These are phyloP conservation scores for Allantophomopsis lycopodina DNA, from an alignment of 2,329 filamentous ascomycete species.

Conservation along the genomic window DNA sequence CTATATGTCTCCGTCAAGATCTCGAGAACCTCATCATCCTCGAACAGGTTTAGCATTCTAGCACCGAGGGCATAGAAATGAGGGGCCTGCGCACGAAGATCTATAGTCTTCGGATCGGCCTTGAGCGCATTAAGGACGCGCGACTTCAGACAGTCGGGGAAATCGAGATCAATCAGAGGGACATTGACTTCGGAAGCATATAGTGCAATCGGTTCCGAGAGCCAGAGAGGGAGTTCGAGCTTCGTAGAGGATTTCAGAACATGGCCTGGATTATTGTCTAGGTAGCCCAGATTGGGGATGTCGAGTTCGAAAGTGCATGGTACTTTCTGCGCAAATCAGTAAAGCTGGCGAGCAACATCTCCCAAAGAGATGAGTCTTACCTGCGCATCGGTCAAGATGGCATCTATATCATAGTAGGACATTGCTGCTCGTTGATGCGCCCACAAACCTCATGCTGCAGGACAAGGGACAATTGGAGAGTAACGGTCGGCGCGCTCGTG, in stretches of 20 bases:
- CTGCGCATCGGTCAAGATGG: conserved; percentile 76
- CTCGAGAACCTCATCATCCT: conserved; percentile 69
- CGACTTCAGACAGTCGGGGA: conserved; percentile 63
- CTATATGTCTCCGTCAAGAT: conserved; percentile 71
- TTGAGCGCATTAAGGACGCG: conserved; percentile 82
- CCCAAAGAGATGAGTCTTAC: conserved; percentile 24
- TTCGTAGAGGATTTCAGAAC: conserved; percentile 70
- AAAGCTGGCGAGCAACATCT: no score
- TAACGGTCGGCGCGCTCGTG: no score
- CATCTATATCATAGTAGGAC: conserved; percentile 77
- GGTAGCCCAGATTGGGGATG: conserved; percentile 73
- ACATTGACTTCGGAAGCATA: conserved; percentile 31
- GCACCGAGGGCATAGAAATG: conserved; percentile 83
- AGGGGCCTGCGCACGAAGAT: conserved; percentile 67
- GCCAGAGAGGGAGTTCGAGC: conserved; percentile 80
- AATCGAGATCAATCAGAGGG: conserved; percentile 65
- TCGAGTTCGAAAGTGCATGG: conserved; percentile 91
- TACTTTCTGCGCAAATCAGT: conserved; percentile 52
- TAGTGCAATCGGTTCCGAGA: conserved; percentile 84
- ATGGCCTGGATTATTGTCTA: conserved; percentile 64
- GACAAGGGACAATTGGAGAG: no score
- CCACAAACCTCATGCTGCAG: no score
- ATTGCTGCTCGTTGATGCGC: conserved; percentile 18
- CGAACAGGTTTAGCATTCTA: conserved; percentile 79
- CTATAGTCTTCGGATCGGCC: conserved; percentile 76